A percentile compares a stretch with the other conserved stretches of the same genome.
Conservation (phyloP, 768 basidiomycete genomes). For the Termitomyces sp. region DNA sequence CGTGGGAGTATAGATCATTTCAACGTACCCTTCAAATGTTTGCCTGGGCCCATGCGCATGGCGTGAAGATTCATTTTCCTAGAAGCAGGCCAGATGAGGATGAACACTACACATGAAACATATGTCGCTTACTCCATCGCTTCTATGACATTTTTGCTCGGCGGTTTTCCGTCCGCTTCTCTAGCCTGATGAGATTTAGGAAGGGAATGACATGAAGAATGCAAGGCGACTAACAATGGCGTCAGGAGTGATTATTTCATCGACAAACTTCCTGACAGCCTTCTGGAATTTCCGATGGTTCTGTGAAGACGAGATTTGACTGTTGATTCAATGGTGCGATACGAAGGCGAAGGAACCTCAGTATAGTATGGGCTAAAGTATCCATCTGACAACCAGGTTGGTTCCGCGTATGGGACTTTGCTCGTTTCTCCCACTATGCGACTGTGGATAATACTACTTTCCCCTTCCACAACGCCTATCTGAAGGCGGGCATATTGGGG, state of each 20-base stretch:
- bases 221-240: constrained; percentile 27
- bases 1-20: background rate
- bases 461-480: constrained; percentile 69
- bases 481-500: constrained; percentile 74
- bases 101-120: constrained; percentile 33
- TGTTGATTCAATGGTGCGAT: background rate
- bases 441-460: constrained; percentile 53
- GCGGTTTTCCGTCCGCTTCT: constrained; percentile 89
- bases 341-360: constrained; percentile 33
- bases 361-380: constrained; percentile 79
- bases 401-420: constrained; percentile 86
- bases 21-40: constrained; percentile 58
- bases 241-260: constrained; percentile 61
- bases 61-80: constrained; percentile 73
- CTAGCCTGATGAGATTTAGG: constrained; percentile 47
- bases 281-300: constrained; percentile 57
- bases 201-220: background rate
- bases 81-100: background rate
- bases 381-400: constrained; percentile 66
- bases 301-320: constrained; percentile 24
- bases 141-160: constrained; percentile 69
- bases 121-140: constrained; percentile 53
- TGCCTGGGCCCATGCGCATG: constrained; percentile 92
- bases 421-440: constrained; percentile 62
- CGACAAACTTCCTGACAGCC: constrained; percentile 65